Conservation (phyloP, 352 stramenopile species). For the Phytophthora cactorum region DNA sequence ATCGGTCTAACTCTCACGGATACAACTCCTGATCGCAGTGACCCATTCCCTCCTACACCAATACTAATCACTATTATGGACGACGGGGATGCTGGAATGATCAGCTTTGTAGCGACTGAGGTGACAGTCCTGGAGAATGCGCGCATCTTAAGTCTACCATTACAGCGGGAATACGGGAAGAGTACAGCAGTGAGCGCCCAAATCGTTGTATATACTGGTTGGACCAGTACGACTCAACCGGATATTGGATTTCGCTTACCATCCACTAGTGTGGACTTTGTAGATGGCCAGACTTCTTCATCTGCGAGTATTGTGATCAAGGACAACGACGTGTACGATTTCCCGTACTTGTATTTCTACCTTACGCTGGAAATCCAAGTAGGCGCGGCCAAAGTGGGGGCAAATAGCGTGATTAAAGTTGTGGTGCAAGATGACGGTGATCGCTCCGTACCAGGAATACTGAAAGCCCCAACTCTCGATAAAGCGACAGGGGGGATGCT, state of each 20-base stretch:
- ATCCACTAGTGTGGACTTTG: slow-evolving; percentile 40
- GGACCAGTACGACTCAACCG: slow-evolving; percentile 22
- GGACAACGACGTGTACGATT: slow-evolving; percentile 57
- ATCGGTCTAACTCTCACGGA: slow-evolving; percentile 48
- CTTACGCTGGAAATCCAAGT: slow-evolving; percentile 35
- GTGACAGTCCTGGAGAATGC: slow-evolving; percentile 38
- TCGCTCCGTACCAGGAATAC: slow-evolving; percentile 41
- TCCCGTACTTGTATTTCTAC: slow-evolving; percentile 52
- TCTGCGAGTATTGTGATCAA: slow-evolving; percentile 40
- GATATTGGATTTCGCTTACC: slow-evolving; percentile 42
- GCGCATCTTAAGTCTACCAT: slow-evolving; percentile 26
- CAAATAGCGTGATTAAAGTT: slow-evolving; percentile 33
- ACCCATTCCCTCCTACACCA: slow-evolving; percentile 25
- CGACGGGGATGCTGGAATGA: slow-evolving; percentile 59
- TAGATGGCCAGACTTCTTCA: slow-evolving; percentile 34
- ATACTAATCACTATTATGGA: slow-evolving; percentile 49
- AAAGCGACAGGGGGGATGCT: slow-evolving; percentile 59
- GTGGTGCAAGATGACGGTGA: slow-evolving; percentile 61
- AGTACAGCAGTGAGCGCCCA: slow-evolving; percentile 42
- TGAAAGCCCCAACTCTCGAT: slow-evolving; percentile 19
- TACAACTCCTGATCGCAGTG: slow-evolving; percentile 38
- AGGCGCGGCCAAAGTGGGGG: slow-evolving; percentile 41
- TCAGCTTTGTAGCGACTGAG: slow-evolving; percentile 42
- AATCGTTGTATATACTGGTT: slow-evolving; percentile 19
- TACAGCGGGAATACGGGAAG: slow-evolving; percentile 40